A percentile compares a stretch with the other conserved stretches of the same genome.
These are phyloP conservation scores for Arthroderma uncinatum DNA, from an alignment of 2,329 filamentous ascomycete species.

Conservation along the genomic window DNA sequence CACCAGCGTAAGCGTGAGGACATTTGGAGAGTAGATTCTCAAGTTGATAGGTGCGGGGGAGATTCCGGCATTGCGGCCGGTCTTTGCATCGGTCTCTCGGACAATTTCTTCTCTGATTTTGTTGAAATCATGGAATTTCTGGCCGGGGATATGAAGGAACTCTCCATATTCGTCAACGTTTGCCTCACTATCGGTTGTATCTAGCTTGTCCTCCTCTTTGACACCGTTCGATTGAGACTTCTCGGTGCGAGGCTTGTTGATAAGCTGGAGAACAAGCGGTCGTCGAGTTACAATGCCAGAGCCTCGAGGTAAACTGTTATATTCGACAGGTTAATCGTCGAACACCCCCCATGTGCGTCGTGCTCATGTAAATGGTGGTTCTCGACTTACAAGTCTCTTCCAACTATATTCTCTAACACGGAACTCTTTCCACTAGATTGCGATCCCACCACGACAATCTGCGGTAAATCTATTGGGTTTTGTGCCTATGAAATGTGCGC, in stretches of 20 bases:
- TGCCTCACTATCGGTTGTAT: slow-evolving; percentile 68
- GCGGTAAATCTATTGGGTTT: slow-evolving; percentile 96
- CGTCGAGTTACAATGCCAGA: slow-evolving; percentile 94
- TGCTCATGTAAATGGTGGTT: slow-evolving; percentile 5
- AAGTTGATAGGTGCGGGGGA: slow-evolving; percentile 95
- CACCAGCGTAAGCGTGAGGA: slow-evolving; percentile 90
- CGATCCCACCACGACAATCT: slow-evolving; percentile 96
- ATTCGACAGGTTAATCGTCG: background rate
- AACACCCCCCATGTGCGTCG: slow-evolving; percentile 6
- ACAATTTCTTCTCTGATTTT: slow-evolving; percentile 98
- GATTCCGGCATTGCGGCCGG: slow-evolving; percentile 90
- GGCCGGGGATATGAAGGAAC: slow-evolving; percentile 92
- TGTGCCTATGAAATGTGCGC: slow-evolving; percentile 53
- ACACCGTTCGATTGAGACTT: slow-evolving; percentile 61
- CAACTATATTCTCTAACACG: slow-evolving; percentile 96
- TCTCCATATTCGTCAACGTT: slow-evolving; percentile 97
- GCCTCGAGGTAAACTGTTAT: slow-evolving; percentile 74
- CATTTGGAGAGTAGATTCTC: slow-evolving; percentile 95
- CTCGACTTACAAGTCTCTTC: slow-evolving; percentile 81
- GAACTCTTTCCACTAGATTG: slow-evolving; percentile 99
- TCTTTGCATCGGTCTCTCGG: slow-evolving; percentile 91
- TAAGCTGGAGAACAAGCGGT: slow-evolving; percentile 92
- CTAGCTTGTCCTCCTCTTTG: slow-evolving; percentile 52
- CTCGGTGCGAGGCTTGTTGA: slow-evolving; percentile 62
- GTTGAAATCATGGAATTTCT: slow-evolving; percentile 97